phyloP scores from a whole-genome alignment of 1,284 basidiomycete species.

The Pterulicium gracile region DNA sequence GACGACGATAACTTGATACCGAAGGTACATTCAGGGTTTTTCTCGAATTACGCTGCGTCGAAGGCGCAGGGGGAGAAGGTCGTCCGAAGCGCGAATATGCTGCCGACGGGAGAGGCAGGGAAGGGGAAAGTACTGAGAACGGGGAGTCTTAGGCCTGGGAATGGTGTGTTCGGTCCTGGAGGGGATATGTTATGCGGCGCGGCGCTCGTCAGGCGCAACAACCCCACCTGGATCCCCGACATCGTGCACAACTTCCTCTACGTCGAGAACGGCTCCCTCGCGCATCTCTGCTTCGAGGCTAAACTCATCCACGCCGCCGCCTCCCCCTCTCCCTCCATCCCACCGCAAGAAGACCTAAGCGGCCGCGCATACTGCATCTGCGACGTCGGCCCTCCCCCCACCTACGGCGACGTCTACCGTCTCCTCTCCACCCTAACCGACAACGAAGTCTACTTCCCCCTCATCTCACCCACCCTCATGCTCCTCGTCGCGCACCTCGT shows the following conservation, averaged over 20 bases:
- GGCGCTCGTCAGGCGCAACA: slow-evolving; percentile 45
- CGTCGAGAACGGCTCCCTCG: slow-evolving; percentile 62
- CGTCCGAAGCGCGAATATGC: slow-evolving; percentile 44
- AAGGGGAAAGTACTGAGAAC: slow-evolving; percentile 34
- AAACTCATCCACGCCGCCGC: slow-evolving; percentile 35
- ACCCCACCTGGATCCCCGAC: slow-evolving; percentile 50
- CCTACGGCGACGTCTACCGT: slow-evolving; percentile 50
- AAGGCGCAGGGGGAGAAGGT: slow-evolving; percentile 42
- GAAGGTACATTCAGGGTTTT: slow-evolving; percentile 42
- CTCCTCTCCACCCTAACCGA: slow-evolving; percentile 36
- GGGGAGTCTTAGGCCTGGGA: slow-evolving; percentile 63
- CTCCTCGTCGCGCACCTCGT: slow-evolving; percentile 41
- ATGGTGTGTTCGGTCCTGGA: slow-evolving; percentile 62
- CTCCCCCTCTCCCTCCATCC: slow-evolving; percentile 31
- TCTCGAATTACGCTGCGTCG: slow-evolving; percentile 60
- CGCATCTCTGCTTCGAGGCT: slow-evolving; percentile 61
- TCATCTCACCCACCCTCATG: slow-evolving; percentile 44
- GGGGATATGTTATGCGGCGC: slow-evolving; percentile 58
- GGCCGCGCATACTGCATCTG: slow-evolving; percentile 56
- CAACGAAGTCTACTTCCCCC: slow-evolving; percentile 39
- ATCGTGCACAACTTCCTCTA: slow-evolving; percentile 55
- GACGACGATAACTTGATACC: slow-evolving; percentile 42
- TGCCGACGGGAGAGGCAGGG: slow-evolving; percentile 20
- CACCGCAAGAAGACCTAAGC: slow-evolving; percentile 46
- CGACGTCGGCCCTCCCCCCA: slow-evolving; percentile 49